Base-by-base conservation (phyloP, 1,284 basidiomycete species). In the Neonothopanus nambi region DNA sequence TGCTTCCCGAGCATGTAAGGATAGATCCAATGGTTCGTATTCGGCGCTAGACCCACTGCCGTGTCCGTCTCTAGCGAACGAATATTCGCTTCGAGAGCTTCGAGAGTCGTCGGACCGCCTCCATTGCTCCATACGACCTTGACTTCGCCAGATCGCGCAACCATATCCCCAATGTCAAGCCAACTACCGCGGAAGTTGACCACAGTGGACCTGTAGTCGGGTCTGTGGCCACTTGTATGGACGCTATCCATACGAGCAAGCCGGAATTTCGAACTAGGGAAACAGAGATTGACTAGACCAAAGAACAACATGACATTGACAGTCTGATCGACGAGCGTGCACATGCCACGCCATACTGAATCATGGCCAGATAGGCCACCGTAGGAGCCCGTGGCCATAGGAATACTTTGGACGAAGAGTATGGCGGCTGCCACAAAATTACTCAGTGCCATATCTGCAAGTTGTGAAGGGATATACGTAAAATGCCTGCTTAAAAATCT, bases 11-110 rank as follows among this genome's bases (percentile, higher is more conserved):
- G 51, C 26, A 53, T 17, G 39, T 53, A 53, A 12, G 51, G 51
- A 43, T 36, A 48, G 3, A 53, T 41, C 52, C 52, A 53, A 21
- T 53, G 45, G 28, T 48, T 53, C 7, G 45, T n/a, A 21, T 53
- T 53, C 3, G 46, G 49, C 11, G 49, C 49, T 24, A 49, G 39
- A 17, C 2, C 12, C 26, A 49, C 37, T 5, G 33, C 12, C 15
- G 21, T 38, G 26, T 52, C 9, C 7, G 20, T 12, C 11, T 33
- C 12, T 48, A 28, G n/a, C n/a, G n/a, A 5, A 28, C 26, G 26
- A 28, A 28, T 28, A 28, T 28, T 28, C 11, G 26, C 26, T 28
- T 28, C 26, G 11, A 28, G 26, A 28, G 26, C 26, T 5, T 28
- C 26, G 11, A 11, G 26, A 28, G 5, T 28, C 26, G 11, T 28